phyloP scores from a whole-genome alignment of 2,329 filamentous ascomycete species.

The Diplodia corticola region DNA sequence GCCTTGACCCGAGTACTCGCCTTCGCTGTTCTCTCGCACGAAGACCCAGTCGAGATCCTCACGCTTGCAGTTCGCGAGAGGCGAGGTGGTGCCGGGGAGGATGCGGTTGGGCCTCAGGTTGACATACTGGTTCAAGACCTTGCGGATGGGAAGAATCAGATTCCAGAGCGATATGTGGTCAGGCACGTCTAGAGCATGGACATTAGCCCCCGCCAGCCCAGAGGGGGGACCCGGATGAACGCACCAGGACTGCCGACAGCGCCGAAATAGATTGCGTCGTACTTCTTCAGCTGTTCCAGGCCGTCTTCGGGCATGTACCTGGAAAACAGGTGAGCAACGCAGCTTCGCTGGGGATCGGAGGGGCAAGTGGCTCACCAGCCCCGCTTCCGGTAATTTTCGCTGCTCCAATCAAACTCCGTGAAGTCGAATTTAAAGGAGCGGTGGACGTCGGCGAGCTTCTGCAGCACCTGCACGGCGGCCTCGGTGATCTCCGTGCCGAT shows the following conservation, averaged over 20 bases:
- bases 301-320: slow-evolving; percentile 54
- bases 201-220: background rate
- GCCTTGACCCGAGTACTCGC: slow-evolving; percentile 51
- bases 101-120: slow-evolving; percentile 60
- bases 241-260: slow-evolving; percentile 58
- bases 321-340: too few species aligned
- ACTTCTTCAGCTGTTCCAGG: slow-evolving; percentile 51
- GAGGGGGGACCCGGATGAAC: background rate
- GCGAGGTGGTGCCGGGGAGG: slow-evolving; percentile 44
- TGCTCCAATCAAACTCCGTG: slow-evolving; percentile 53
- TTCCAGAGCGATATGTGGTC: slow-evolving; percentile 69
- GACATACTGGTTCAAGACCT: slow-evolving; percentile 67
- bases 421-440: slow-evolving; percentile 54
- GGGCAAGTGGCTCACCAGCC: slow-evolving; percentile 37
- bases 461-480: slow-evolving; percentile 52
- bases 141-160: slow-evolving; percentile 66
- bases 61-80: slow-evolving; percentile 40
- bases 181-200: slow-evolving; percentile 54
- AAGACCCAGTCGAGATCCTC: slow-evolving; percentile 51
- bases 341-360: too few species aligned
- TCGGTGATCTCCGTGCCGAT: slow-evolving; percentile 65
- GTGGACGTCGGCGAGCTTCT: slow-evolving; percentile 46
- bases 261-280: slow-evolving; percentile 60
- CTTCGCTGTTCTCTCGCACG: slow-evolving; percentile 51
- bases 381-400: slow-evolving; percentile 50